These are phyloP conservation scores for Boehmeria nivea DNA, from an alignment of 306 rosid genomes.

Conservation along the genomic window DNA sequence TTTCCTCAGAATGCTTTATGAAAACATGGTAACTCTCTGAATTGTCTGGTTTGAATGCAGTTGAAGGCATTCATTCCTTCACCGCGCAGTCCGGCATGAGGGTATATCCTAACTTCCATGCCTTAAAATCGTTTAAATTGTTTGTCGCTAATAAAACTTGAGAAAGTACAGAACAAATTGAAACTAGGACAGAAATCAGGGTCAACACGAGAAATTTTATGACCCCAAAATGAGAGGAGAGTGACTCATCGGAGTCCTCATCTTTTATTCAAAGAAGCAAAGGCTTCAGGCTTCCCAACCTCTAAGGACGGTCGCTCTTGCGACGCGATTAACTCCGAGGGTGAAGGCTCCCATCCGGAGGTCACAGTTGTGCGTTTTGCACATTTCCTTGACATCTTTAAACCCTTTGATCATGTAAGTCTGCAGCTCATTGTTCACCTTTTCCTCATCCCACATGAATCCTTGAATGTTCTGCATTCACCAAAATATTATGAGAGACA, in stretches of 20 bases:
- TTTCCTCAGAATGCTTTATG: too few relatives aligned
- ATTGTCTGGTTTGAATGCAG: too few relatives aligned
- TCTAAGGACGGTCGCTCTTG: constrained; percentile 78
- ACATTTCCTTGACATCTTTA: constrained; percentile 81
- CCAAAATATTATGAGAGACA: neutral
- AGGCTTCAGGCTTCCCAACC: constrained; percentile 86
- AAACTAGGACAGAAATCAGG: neutral
- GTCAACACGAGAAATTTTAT: neutral
- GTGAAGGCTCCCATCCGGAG: constrained; percentile 97
- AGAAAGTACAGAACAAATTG: too few relatives aligned
- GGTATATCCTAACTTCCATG: too few relatives aligned
- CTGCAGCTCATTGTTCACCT: constrained; percentile 65
- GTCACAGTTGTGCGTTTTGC: constrained; percentile 67
- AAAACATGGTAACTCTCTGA: too few relatives aligned
- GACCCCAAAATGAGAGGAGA: neutral
- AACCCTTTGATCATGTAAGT: constrained; percentile 78
- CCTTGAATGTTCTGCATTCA: constrained; percentile 91
- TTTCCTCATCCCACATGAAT: constrained; percentile 91
- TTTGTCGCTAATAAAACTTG: too few relatives aligned
- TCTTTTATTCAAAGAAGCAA: constrained; percentile 11
- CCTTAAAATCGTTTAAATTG: too few relatives aligned
- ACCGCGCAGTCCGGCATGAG: too few relatives aligned
- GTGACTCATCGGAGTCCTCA: neutral
- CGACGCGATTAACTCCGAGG: constrained; percentile 78
- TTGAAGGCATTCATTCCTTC: too few relatives aligned